Conservation (phyloP, 2,329 filamentous ascomycete species). For the Pochonia chlamydosporia region DNA sequence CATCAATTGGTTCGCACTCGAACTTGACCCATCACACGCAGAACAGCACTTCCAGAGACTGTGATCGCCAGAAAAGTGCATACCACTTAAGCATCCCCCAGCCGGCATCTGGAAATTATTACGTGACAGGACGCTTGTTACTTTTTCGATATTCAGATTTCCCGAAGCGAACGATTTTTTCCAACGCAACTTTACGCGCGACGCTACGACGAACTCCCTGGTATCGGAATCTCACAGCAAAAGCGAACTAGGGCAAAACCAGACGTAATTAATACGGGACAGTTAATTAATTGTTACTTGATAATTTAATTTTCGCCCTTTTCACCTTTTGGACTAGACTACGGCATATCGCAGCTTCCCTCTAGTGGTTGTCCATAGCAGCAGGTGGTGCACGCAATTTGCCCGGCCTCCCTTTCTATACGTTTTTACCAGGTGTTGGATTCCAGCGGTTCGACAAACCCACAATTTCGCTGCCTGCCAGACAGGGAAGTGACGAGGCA, state of each 20-base stretch:
- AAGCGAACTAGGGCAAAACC: no score
- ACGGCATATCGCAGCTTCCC: not conserved
- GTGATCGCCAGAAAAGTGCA: slow-evolving; percentile 2
- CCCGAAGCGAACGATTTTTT: no score
- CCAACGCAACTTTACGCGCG: no score
- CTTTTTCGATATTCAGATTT: not conserved
- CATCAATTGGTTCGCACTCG: no score
- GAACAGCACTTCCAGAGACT: not conserved
- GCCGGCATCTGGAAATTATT: slow-evolving; percentile 4
- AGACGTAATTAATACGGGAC: not conserved
- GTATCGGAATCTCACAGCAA: no score
- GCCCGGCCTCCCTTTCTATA: slow-evolving; percentile 3
- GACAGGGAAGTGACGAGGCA: not conserved
- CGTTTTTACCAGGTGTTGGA: not conserved
- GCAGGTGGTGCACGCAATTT: not conserved
- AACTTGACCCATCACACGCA: no score
- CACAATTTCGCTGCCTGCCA: no score
- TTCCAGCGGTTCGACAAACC: no score
- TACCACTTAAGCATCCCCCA: no score
- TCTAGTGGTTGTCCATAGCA: not conserved
- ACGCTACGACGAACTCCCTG: no score
- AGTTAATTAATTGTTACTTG: not conserved
- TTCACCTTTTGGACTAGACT: not conserved
- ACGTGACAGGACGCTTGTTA: not conserved
- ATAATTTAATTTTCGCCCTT: not conserved